A percentile compares a stretch with the other conserved stretches of the same genome.
phyloP scores from a whole-genome alignment of 2,329 filamentous ascomycete genomes.

The Talaromyces marneffei region DNA sequence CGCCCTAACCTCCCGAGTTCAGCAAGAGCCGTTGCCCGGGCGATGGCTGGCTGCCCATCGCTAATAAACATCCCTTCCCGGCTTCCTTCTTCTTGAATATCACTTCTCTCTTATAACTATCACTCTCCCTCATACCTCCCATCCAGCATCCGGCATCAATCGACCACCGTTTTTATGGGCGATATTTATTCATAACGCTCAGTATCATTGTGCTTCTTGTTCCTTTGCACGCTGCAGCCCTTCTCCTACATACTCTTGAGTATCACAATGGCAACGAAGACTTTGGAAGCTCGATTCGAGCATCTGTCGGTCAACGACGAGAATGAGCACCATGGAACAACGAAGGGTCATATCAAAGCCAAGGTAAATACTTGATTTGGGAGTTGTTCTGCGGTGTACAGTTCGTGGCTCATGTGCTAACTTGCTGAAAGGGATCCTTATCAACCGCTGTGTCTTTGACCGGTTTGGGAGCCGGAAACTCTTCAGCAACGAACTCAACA shows the following conservation, averaged over 20 bases:
- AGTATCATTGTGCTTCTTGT: neutral
- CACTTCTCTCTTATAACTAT: neutral
- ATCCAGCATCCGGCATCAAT: neutral
- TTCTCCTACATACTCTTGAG: neutral
- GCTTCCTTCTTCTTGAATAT: neutral
- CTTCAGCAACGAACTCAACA: constrained; percentile 48
- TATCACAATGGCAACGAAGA: constrained; percentile 62
- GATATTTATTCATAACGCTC: neutral
- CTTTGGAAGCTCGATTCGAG: constrained; percentile 82
- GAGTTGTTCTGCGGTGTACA: neutral
- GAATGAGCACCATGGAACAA: constrained; percentile 55
- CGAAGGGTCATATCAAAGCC: constrained; percentile 59
- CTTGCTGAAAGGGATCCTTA: constrained; percentile 36
- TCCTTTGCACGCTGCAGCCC: neutral
- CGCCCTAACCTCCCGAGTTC: neutral
- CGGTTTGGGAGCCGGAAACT: constrained; percentile 41
- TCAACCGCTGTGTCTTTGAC: constrained; percentile 44
- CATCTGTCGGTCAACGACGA: constrained; percentile 85
- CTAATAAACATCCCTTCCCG: constrained; percentile 8
- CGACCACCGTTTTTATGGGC: neutral
- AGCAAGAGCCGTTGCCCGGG: constrained; percentile 22
- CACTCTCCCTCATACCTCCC: neutral
- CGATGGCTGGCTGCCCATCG: constrained; percentile 15
- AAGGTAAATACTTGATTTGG: constrained; percentile 57
- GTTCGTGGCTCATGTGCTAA: constrained; percentile 16